Conservation (phyloP, 1,284 basidiomycete species). For the Cryptococcus hybrid region DNA sequence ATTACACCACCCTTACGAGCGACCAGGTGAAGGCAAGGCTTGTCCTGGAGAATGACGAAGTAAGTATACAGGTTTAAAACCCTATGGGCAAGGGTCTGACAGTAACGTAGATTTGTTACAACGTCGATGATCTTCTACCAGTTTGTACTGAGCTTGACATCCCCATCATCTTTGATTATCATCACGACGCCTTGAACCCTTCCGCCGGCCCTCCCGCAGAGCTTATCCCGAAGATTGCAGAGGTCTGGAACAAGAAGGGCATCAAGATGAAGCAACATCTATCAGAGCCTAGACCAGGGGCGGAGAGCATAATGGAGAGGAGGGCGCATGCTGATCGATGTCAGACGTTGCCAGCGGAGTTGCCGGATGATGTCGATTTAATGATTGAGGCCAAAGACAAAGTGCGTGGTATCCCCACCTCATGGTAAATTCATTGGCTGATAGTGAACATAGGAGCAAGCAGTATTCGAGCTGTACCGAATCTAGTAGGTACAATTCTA, state of each 20-base stretch:
- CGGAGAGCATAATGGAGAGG: conserved; percentile 72
- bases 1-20: conserved; percentile 61
- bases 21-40: conserved; percentile 66
- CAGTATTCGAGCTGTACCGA: conserved; percentile 78
- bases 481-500: conserved; percentile 56
- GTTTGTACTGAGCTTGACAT: conserved; percentile 77
- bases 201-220: conserved; percentile 41
- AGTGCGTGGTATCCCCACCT: conserved; percentile 5
- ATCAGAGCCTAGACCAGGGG: conserved; percentile 73
- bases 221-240: conserved; percentile 60
- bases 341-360: conserved; percentile 30
- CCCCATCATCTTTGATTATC: conserved; percentile 58
- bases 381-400: conserved; percentile 66
- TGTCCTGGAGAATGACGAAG: conserved; percentile 91
- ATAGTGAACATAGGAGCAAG: conserved; percentile 80
- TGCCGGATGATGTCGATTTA: conserved; percentile 73
- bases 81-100: too few species aligned
- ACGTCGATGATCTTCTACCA: conserved; percentile 77
- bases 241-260: conserved; percentile 69
- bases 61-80: conserved; percentile 33
- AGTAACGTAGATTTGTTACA: conserved; percentile 70
- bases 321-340: conserved; percentile 73
- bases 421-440: not conserved
- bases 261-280: conserved; percentile 88
- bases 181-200: conserved; percentile 68